These are phyloP conservation scores for Lachnellula occidentalis DNA, from an alignment of 2,329 filamentous ascomycete species.

Conservation along the genomic window DNA sequence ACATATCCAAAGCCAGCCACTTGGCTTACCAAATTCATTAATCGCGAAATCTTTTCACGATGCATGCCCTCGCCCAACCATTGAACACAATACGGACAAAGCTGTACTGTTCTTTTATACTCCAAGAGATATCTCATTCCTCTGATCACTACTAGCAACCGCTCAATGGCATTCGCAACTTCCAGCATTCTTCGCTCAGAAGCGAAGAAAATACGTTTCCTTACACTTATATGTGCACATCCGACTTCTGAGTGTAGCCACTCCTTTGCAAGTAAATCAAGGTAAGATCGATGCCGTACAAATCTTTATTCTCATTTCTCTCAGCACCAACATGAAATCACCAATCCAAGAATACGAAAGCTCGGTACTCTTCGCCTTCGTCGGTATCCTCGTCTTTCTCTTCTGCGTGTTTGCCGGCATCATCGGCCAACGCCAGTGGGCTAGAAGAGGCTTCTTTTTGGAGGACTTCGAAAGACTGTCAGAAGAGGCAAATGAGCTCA, in stretches of 20 bases:
- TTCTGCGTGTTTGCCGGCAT: constrained; percentile 1
- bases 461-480: constrained; percentile 12
- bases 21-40: too few relatives aligned
- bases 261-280: not conserved
- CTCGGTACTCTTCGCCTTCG: constrained; percentile 9
- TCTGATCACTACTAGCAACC: not conserved
- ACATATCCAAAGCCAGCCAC: too few relatives aligned
- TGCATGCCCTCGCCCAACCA: too few relatives aligned
- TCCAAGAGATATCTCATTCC: not conserved
- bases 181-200: not conserved
- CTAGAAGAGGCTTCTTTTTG: constrained; percentile 10
- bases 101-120: not conserved
- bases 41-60: not conserved
- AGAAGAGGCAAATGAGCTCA: constrained; percentile 9
- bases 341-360: constrained; percentile 6
- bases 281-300: not conserved
- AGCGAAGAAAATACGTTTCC: not conserved
- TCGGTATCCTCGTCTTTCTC: constrained; percentile 6
- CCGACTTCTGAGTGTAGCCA: too few relatives aligned
- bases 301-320: not conserved
- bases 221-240: not conserved
- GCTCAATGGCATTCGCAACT: not conserved
- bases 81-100: too few relatives aligned
- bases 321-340: not conserved
- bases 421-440: constrained; percentile 4